These are phyloP conservation scores for Sonneratia alba DNA, from an alignment of 345 rosid species.

Conservation along the genomic window DNA sequence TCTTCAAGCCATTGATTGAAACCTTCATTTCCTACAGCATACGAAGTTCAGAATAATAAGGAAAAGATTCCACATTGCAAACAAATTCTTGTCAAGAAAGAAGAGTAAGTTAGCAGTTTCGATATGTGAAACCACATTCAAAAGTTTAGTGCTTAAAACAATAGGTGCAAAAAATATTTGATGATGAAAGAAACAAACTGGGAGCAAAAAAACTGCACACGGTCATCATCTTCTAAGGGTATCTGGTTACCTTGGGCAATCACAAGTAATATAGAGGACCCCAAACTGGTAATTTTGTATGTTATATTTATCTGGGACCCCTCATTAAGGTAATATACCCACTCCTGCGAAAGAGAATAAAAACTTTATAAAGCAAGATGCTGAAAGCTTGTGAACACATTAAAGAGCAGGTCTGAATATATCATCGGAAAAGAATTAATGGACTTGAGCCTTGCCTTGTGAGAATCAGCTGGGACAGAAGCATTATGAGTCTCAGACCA, in stretches of 20 bases:
- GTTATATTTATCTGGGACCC: constrained; percentile 72
- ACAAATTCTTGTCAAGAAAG: neutral
- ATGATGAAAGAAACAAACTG: neutral
- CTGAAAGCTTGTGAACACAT: neutral
- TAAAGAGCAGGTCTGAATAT: constrained; percentile 3
- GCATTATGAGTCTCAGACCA: constrained; percentile 46
- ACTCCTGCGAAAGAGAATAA: constrained; percentile 41
- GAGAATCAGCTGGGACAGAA: constrained; percentile 58
- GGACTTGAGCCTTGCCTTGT: constrained; percentile 42
- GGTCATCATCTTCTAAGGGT: neutral
- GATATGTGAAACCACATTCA: neutral
- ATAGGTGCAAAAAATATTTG: neutral
- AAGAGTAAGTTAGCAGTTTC: neutral
- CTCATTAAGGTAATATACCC: constrained; percentile 60
- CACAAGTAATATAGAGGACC: constrained; percentile 59
- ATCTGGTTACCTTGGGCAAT: constrained; percentile 68
- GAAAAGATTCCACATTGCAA: neutral
- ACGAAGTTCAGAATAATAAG: constrained; percentile 16
- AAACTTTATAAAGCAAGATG: neutral
- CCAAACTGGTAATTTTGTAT: constrained; percentile 41
- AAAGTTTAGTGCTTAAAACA: neutral
- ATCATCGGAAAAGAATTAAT: neutral
- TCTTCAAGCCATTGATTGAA: constrained; percentile 74
- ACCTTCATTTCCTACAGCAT: constrained; percentile 67
- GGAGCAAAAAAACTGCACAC: neutral